A percentile compares a stretch with the other conserved stretches of the same genome.
phyloP scores from a whole-genome alignment of 2,329 filamentous ascomycete species.

The Stenocarpella maydis region DNA sequence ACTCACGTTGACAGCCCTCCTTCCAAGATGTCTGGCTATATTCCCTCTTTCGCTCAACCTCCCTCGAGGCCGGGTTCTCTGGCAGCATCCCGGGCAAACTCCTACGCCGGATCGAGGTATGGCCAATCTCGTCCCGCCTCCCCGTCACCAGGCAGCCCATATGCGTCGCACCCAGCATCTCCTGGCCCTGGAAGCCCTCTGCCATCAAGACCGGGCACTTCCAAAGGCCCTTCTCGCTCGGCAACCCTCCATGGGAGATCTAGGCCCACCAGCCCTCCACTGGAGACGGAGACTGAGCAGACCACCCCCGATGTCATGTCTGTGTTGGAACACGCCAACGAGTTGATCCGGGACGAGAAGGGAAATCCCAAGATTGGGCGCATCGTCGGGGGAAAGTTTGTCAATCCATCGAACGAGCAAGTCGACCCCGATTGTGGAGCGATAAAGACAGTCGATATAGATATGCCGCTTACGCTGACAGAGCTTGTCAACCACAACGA shows the following conservation, averaged over 20 bases:
- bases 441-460: constrained; percentile 53
- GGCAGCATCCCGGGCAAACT: constrained; percentile 33
- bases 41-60: constrained; percentile 32
- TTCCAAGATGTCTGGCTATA: constrained; percentile 30
- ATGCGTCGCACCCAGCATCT: constrained; percentile 17
- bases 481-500: constrained; percentile 52
- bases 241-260: constrained; percentile 22
- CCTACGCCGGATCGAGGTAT: constrained; percentile 29
- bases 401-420: constrained; percentile 44
- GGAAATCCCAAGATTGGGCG: constrained; percentile 41
- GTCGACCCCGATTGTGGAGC: constrained; percentile 46
- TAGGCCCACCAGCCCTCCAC: constrained; percentile 25
- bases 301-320: constrained; percentile 34
- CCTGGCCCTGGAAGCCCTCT: constrained; percentile 30
- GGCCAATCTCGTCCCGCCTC: constrained; percentile 8
- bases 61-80: constrained; percentile 34
- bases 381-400: constrained; percentile 49
- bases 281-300: constrained; percentile 25
- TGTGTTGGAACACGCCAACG: constrained; percentile 26
- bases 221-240: constrained; percentile 21
- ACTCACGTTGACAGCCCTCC: constrained; percentile 3
- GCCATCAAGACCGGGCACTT: constrained; percentile 31
- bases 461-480: constrained; percentile 57
- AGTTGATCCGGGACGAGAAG: constrained; percentile 35
- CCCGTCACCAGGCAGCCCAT: constrained; percentile 10